These are phyloP conservation scores for Nyssa sinensis DNA, from an alignment of 148 eudicot genomes.

Conservation along the genomic window DNA sequence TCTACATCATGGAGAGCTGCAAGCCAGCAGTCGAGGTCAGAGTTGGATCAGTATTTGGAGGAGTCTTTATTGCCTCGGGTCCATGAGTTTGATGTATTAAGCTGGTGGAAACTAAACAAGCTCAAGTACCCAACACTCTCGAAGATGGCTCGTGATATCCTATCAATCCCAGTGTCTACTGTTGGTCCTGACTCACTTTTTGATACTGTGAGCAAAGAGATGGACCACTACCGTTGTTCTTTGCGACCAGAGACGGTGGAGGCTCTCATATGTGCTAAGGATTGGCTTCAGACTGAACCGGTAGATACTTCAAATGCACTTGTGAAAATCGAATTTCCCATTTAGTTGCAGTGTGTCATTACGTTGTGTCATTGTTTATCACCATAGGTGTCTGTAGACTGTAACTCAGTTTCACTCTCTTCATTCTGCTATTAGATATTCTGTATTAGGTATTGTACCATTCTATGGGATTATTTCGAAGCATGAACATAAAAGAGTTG, in stretches of 20 bases:
- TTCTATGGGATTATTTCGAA: background rate
- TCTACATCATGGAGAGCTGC: conserved; percentile 82
- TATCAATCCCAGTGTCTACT: conserved; percentile 64
- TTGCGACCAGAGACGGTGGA: conserved; percentile 80
- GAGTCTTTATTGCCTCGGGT: conserved; percentile 86
- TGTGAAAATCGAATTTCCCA: conserved; percentile 68
- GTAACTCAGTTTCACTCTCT: background rate
- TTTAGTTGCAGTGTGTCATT: conserved; percentile 23
- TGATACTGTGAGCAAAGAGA: conserved; percentile 54
- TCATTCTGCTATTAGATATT: conserved; percentile 8
- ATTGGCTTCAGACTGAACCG: conserved; percentile 64
- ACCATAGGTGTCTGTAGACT: background rate
- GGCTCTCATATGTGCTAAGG: conserved; percentile 90
- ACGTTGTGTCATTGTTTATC: background rate
- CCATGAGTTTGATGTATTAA: conserved; percentile 83
- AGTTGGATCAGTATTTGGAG: conserved; percentile 88
- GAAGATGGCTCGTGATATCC: conserved; percentile 88
- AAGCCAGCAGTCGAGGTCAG: conserved; percentile 75
- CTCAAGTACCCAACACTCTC: conserved; percentile 90
- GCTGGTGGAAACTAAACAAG: conserved; percentile 94
- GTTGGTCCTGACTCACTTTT: conserved; percentile 55
- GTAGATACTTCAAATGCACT: conserved; percentile 25
- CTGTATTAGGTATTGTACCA: background rate
- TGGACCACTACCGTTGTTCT: conserved; percentile 74
- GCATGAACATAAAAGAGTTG: background rate